A percentile compares a stretch with the other conserved stretches of the same genome.
Evolutionary conservation across 768 basidiomycete genomes (phyloP).

Genomic region (Lentinula sp.): DNA sequence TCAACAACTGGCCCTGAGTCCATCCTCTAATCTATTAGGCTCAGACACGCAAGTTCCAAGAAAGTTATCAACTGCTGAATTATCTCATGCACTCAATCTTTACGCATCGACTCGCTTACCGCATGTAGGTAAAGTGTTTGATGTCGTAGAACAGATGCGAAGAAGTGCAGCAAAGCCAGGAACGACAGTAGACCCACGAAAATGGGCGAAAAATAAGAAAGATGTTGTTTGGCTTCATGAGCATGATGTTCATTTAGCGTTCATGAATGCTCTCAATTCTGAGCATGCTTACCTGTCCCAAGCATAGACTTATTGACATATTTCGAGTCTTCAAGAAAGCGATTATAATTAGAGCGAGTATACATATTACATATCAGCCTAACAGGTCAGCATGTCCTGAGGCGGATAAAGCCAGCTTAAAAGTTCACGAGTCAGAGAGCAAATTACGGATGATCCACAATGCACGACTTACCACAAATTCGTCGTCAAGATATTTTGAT

Average conservation of each 20-base stretch:
- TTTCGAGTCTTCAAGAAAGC: background rate
- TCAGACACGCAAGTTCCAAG: background rate
- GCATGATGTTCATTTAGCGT: background rate
- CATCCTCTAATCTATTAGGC: background rate
- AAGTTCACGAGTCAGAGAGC: constrained; percentile 1
- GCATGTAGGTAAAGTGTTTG: background rate
- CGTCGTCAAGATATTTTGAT: constrained; percentile 95
- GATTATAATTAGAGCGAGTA: background rate
- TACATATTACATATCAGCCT: constrained; percentile 32
- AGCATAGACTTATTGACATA: background rate
- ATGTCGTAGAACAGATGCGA: background rate
- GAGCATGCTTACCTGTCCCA: background rate
- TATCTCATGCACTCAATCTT: background rate
- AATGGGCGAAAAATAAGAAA: background rate
- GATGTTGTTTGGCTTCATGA: constrained; percentile 1
- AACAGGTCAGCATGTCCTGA: constrained; percentile 94
- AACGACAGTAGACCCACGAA: background rate
- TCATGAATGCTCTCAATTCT: background rate
- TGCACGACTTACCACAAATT: constrained; percentile 71
- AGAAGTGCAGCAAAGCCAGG: background rate
- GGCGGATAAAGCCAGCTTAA: constrained; percentile 84
- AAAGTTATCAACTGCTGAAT: background rate
- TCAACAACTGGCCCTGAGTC: background rate
- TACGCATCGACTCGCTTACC: constrained; percentile 2
- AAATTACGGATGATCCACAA: background rate